Evolutionary conservation across 345 rosid species (phyloP).

Genomic region (Gossypium turneri): DNA sequence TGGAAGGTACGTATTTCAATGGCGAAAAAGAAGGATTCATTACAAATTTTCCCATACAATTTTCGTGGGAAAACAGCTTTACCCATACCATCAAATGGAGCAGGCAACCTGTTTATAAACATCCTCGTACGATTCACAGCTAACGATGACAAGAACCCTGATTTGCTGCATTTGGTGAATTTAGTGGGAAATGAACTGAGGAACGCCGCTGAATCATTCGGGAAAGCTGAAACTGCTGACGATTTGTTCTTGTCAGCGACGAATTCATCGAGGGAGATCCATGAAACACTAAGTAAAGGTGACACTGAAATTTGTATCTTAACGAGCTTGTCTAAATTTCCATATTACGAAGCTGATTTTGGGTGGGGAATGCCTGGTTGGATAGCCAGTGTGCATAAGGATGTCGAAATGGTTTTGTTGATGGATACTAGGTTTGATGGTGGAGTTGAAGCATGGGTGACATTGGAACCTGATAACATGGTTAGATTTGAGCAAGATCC

Average conservation of each 20-base stretch:
- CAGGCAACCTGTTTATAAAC: slow-evolving; percentile 9
- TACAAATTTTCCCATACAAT: slow-evolving; percentile 12
- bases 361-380: slow-evolving; percentile 58
- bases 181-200: slow-evolving; percentile 11
- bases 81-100: background rate
- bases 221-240: background rate
- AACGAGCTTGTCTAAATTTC: slow-evolving; percentile 37
- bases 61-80: slow-evolving; percentile 14
- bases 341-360: slow-evolving; percentile 42
- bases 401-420: slow-evolving; percentile 25
- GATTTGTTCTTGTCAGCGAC: slow-evolving; percentile 6
- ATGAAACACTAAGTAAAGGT: slow-evolving; percentile 4
- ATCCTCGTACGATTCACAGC: slow-evolving; percentile 11
- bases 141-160: background rate
- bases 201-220: slow-evolving; percentile 1
- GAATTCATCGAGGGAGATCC: background rate
- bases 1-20: slow-evolving; percentile 24
- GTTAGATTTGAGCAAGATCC: slow-evolving; percentile 10
- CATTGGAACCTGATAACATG: slow-evolving; percentile 25
- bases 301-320: slow-evolving; percentile 16
- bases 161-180: slow-evolving; percentile 20
- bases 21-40: slow-evolving; percentile 15
- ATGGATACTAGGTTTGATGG: slow-evolving; percentile 35
- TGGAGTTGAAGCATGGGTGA: slow-evolving; percentile 50
- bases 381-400: slow-evolving; percentile 31